Evolutionary conservation across 2,329 filamentous ascomycete genomes (phyloP), one percentile per base, ranked within the genome.

Genomic region (Pseudogymnoascus sp.): DNA sequence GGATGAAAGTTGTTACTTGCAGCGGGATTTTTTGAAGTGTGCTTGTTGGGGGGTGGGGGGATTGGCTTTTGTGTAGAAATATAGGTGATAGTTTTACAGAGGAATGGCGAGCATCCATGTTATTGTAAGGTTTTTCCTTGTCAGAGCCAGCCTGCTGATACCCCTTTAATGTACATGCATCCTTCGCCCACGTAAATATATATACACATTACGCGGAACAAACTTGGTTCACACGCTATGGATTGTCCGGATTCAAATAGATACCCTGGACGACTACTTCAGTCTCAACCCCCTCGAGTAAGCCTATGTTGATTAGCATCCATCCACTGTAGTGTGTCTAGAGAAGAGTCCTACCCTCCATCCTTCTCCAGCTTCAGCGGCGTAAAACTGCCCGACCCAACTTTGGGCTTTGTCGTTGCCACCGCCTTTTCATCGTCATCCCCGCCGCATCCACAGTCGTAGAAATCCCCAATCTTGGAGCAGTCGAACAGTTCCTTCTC

Each of bases 361-460:
- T 71, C 68, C 63, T 71, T 72, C 60, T 71, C 66, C 40, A 74
- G 62, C 37, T 72, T 68, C 58, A 74, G 65, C 43, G 67, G 69
- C 33, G 68, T 76, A 70, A 67, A 72, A 35, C 59, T 69, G 40
- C 67, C 69, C 49, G 71, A 70, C 21, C 67, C 71, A 35, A 68
- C 70, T 61, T 70, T 70, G 25, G 58, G 66, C 67, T 73, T 60
- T 65, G 66, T 1, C 68, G 71, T 58, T 69, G 66, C 63, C 71
- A 70, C 63, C 69, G 75, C 77, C 66, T 65, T 63, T 43, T 80
- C 77, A 69, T 79, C 78, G 16, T 80, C 79, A 64, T 86, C 84
- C n/a, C 88, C 86, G 12, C 84, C 86, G 69, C 87, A 89, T 0
- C 87, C 87, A 70, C 87, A 89, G 71, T 89, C 86, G 74, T 89